These are phyloP conservation scores for Tilletia indica DNA, from an alignment of 1,284 basidiomycete species.

Conservation along the genomic window DNA sequence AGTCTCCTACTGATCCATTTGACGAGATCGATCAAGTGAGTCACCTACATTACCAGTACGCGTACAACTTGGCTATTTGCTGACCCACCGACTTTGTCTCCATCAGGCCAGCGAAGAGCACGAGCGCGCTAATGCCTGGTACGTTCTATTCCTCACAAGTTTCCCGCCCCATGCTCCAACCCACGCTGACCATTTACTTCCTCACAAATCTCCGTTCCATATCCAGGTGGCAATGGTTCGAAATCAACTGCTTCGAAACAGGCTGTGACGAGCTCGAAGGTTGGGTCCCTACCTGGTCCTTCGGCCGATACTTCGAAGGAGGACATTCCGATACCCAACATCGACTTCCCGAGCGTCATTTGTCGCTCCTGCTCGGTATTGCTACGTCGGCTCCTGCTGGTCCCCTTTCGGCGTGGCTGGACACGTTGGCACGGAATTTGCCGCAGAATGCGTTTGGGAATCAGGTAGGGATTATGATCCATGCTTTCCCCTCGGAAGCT, in stretches of 20 bases:
- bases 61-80: neutral
- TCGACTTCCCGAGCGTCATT: slow-evolving; percentile 39
- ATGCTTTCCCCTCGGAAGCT: no score
- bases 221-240: slow-evolving; percentile 53
- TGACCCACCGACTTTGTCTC: neutral
- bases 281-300: slow-evolving; percentile 56
- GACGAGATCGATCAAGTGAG: slow-evolving; percentile 28
- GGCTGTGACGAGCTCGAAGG: slow-evolving; percentile 53
- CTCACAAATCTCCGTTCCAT: neutral
- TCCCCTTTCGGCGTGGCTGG: slow-evolving; percentile 37
- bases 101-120: slow-evolving; percentile 12
- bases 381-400: slow-evolving; percentile 55
- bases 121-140: slow-evolving; percentile 14
- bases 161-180: neutral
- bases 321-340: slow-evolving; percentile 35
- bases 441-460: slow-evolving; percentile 26
- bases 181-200: neutral
- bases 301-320: slow-evolving; percentile 49
- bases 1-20: slow-evolving; percentile 27
- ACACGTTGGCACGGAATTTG: slow-evolving; percentile 47
- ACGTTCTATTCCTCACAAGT: neutral
- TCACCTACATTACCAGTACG: slow-evolving; percentile 22
- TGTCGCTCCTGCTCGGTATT: slow-evolving; percentile 51
- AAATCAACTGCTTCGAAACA: slow-evolving; percentile 52
- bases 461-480: neutral